Evolutionary conservation across 202 grass and related monocot genomes (phyloP).

Genomic region (Hordeum pubiflorum): DNA sequence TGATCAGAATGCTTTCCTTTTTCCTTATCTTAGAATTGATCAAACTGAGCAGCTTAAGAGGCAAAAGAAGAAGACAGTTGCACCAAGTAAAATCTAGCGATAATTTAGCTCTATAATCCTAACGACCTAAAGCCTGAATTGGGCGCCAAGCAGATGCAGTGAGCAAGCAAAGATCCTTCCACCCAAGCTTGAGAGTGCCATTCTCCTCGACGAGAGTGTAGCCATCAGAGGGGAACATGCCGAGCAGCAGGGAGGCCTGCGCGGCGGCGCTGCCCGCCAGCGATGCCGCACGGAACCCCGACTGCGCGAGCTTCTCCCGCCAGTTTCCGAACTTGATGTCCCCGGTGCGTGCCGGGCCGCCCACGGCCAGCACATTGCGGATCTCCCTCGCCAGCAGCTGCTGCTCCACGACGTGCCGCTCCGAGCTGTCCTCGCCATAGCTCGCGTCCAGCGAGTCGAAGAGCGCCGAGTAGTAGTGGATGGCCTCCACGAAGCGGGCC

Average conservation of each 20-base stretch:
- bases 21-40: constrained; percentile 13
- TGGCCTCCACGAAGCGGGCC: constrained; percentile 88
- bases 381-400: constrained; percentile 82
- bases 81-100: constrained; percentile 6
- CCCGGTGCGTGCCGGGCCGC: constrained; percentile 63
- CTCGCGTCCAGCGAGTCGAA: constrained; percentile 93
- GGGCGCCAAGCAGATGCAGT: constrained; percentile 89
- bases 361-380: constrained; percentile 73
- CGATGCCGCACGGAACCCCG: constrained; percentile 52
- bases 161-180: constrained; percentile 93
- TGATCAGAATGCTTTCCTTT: constrained; percentile 22
- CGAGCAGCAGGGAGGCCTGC: constrained; percentile 78
- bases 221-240: constrained; percentile 94
- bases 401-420: constrained; percentile 79
- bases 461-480: constrained; percentile 98
- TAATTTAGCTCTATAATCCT: background rate
- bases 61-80: constrained; percentile 20
- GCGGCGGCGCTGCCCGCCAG: constrained; percentile 65
- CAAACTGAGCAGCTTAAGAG: background rate
- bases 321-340: constrained; percentile 79
- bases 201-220: constrained; percentile 96
- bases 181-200: constrained; percentile 77
- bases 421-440: constrained; percentile 70
- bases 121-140: constrained; percentile 36
- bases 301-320: constrained; percentile 62